phyloP scores from a whole-genome alignment of 257 asterid species.

The Misopates orontium region DNA sequence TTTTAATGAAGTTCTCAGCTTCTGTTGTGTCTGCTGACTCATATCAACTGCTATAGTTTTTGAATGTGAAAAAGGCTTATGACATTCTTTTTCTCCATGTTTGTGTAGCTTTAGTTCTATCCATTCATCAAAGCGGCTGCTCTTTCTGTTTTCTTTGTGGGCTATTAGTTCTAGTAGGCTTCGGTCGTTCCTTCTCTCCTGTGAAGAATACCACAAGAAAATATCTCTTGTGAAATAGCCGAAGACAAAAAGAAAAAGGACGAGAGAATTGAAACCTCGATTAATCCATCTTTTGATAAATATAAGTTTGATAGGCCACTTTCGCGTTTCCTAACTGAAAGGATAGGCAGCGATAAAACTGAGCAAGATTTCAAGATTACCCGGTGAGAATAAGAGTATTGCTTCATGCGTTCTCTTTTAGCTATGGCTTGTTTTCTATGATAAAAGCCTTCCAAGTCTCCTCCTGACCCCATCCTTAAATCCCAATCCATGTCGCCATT shows the following conservation, averaged over 20 bases:
- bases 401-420: constrained; percentile 76
- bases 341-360: neutral
- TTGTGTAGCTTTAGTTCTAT: constrained; percentile 33
- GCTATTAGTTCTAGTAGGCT: constrained; percentile 42
- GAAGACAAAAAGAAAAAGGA: neutral
- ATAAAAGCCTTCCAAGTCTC: constrained; percentile 57
- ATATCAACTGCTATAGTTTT: constrained; percentile 35
- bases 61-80: constrained; percentile 33
- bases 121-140: constrained; percentile 40
- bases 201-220: neutral
- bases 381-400: constrained; percentile 73
- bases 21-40: constrained; percentile 36
- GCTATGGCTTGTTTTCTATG: constrained; percentile 54
- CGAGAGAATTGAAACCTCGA: too few relatives aligned
- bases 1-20: constrained; percentile 38
- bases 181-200: constrained; percentile 65
- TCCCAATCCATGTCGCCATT: constrained; percentile 59
- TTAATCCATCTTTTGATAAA: too few relatives aligned
- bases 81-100: constrained; percentile 39
- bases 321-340: neutral
- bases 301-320: neutral
- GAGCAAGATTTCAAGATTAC: constrained; percentile 37
- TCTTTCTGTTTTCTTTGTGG: constrained; percentile 45
- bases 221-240: neutral
- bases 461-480: constrained; percentile 47